Conservation (phyloP, 164 flowering plant species). For the Umbilicus rupestris region DNA sequence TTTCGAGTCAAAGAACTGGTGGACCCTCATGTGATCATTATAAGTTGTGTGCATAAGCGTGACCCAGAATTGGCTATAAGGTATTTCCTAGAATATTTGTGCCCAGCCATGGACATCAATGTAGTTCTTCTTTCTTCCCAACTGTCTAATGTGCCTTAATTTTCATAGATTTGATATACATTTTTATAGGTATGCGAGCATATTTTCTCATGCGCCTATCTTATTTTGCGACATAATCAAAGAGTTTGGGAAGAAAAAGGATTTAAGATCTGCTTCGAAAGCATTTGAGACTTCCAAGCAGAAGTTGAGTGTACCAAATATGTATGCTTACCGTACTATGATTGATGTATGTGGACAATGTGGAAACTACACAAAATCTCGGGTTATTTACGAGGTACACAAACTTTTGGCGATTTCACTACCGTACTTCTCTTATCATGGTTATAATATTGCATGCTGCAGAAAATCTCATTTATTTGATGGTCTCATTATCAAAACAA, state of each 20-base stretch:
- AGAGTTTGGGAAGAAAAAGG: slow-evolving; percentile 73
- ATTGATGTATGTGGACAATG: slow-evolving; percentile 87
- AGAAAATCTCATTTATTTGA: not conserved
- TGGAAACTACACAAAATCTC: slow-evolving; percentile 53
- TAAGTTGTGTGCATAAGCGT: not conserved
- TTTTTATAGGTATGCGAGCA: slow-evolving; percentile 51
- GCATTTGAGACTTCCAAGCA: slow-evolving; percentile 59
- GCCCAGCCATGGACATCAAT: not conserved
- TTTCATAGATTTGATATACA: not conserved
- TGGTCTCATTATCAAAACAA: not conserved
- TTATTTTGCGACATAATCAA: slow-evolving; percentile 43
- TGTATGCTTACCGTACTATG: slow-evolving; percentile 64
- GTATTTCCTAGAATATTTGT: not conserved
- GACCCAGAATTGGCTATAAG: slow-evolving; percentile 3
- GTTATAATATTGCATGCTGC: not conserved
- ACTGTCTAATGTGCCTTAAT: not conserved
- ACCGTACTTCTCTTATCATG: not conserved
- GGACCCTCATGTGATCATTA: not conserved
- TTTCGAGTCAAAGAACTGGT: slow-evolving; percentile 2
- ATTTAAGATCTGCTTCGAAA: slow-evolving; percentile 56
- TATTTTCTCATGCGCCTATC: slow-evolving; percentile 42
- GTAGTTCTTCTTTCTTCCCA: not conserved
- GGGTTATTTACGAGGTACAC: slow-evolving; percentile 73
- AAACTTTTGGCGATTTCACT: not conserved
- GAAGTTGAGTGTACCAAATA: slow-evolving; percentile 39